Conservation (phyloP, 352 stramenopile genomes). For the Globisporangium acanthophoron region DNA sequence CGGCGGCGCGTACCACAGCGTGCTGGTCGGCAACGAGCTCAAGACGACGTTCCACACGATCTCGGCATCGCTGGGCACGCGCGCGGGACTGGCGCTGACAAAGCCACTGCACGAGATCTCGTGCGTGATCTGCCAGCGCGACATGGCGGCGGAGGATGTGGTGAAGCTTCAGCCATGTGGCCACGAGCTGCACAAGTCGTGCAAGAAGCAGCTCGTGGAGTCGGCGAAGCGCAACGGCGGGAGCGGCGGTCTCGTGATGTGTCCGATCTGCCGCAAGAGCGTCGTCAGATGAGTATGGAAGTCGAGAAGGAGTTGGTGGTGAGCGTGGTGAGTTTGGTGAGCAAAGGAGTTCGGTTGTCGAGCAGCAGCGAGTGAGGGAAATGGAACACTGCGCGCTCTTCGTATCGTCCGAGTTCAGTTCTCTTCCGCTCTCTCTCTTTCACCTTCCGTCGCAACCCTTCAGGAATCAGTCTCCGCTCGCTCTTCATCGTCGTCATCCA, state of each 20-base stretch:
- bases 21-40: conserved; percentile 57
- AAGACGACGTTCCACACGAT: conserved; percentile 76
- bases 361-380: neutral
- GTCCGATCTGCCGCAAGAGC: conserved; percentile 11
- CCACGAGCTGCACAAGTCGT: conserved; percentile 41
- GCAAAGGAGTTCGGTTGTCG: neutral
- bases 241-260: neutral
- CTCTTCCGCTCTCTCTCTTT: too few species aligned
- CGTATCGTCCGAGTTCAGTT: too few species aligned
- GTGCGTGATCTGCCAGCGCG: conserved; percentile 50
- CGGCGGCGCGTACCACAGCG: conserved; percentile 56
- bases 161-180: conserved; percentile 33
- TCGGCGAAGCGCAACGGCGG: conserved; percentile 11
- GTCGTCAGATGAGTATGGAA: neutral
- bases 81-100: conserved; percentile 44
- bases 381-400: too few species aligned
- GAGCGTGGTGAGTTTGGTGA: neutral
- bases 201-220: conserved; percentile 25
- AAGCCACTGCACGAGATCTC: conserved; percentile 55
- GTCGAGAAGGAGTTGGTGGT: neutral
- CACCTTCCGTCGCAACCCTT: too few species aligned
- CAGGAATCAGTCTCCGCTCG: too few species aligned
- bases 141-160: conserved; percentile 44
- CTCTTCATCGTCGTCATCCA: too few species aligned
- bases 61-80: conserved; percentile 59